phyloP scores from a whole-genome alignment of 768 basidiomycete genomes.

The Megacollybia marginata region DNA sequence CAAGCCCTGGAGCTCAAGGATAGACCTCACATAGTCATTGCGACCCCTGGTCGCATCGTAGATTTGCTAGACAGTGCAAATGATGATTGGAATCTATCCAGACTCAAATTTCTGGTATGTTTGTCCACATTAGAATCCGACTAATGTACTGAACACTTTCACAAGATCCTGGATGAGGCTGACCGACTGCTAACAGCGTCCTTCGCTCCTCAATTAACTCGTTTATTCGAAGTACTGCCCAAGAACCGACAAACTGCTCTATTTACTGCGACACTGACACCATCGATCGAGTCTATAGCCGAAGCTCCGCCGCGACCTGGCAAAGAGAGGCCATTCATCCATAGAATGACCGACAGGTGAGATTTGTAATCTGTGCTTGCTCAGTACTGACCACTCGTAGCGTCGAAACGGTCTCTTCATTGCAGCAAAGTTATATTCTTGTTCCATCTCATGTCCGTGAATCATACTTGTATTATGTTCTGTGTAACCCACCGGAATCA shows the following conservation, averaged over 20 bases:
- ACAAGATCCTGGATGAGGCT: constrained; percentile 91
- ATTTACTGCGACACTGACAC: constrained; percentile 92
- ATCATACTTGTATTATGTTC: constrained; percentile 81
- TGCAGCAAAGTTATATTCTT: constrained; percentile 86
- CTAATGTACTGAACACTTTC: not conserved
- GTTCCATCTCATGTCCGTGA: constrained; percentile 95
- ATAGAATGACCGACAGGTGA: constrained; percentile 68
- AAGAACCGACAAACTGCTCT: constrained; percentile 90
- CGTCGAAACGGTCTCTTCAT: constrained; percentile 80
- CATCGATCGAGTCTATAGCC: constrained; percentile 74
- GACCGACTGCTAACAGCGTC: constrained; percentile 87
- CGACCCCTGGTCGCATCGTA: constrained; percentile 91
- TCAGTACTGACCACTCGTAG: constrained; percentile 30
- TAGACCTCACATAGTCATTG: constrained; percentile 89
- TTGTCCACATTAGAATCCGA: not conserved
- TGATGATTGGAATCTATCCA: constrained; percentile 76
- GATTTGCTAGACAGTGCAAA: constrained; percentile 79
- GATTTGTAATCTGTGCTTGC: not conserved
- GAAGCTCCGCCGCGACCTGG: constrained; percentile 68
- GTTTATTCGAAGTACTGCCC: constrained; percentile 73
- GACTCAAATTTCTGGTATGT: constrained; percentile 79
- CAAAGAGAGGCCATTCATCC: constrained; percentile 82
- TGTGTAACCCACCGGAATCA: constrained; percentile 82
- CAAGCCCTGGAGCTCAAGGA: constrained; percentile 83
- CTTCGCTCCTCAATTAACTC: constrained; percentile 78